Conservation (phyloP, 306 rosid species). For the Notholithocarpus densiflorus region DNA sequence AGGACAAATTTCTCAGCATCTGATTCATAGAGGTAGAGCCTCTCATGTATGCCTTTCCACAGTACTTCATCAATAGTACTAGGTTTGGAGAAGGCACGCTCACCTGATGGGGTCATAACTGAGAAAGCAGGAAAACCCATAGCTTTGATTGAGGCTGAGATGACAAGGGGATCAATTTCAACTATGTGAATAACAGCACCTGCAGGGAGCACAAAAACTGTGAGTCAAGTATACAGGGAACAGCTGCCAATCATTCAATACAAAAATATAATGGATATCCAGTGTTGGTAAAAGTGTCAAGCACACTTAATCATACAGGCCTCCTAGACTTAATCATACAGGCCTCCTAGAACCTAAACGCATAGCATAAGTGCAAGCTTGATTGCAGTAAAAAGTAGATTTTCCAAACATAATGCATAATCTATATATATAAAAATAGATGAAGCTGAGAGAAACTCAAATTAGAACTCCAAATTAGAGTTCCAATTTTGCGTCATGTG, state of each 20-base stretch:
- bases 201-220: conserved; percentile 27
- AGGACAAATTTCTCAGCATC: conserved; percentile 77
- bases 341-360: too few species aligned
- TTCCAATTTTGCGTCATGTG: too few species aligned
- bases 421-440: too few species aligned
- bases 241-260: neutral
- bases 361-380: too few species aligned
- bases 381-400: too few species aligned
- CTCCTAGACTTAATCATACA: too few species aligned
- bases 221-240: conserved; percentile 6
- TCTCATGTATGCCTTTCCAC: conserved; percentile 89
- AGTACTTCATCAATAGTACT: conserved; percentile 45
- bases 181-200: conserved; percentile 74
- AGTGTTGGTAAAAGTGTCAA: too few species aligned
- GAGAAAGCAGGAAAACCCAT: conserved; percentile 95
- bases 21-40: conserved; percentile 68
- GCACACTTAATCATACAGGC: too few species aligned
- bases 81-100: conserved; percentile 44
- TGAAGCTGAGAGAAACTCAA: too few species aligned
- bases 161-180: conserved; percentile 89
- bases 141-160: conserved; percentile 79
- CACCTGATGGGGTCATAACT: conserved; percentile 55
- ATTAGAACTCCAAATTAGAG: too few species aligned
- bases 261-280: neutral
- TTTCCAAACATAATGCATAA: too few species aligned